Percentiles rank a stretch among this genome's conserved stretches.
Evolutionary conservation across 1,284 basidiomycete species (phyloP).

Genomic region (Papiliotrema nemorosa): DNA sequence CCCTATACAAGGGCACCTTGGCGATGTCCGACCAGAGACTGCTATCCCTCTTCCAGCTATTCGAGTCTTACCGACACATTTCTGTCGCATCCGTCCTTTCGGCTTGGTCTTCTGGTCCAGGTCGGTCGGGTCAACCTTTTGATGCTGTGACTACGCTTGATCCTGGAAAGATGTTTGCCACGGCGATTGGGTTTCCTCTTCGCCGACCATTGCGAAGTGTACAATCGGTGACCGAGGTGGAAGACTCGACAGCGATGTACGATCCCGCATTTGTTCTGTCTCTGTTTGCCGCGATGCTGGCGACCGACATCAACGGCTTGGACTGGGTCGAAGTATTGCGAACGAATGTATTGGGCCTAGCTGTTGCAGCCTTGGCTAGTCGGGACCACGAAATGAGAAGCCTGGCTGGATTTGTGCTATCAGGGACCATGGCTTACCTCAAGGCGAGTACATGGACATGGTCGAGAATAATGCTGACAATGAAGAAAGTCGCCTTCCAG

Average conservation of each 20-base stretch:
- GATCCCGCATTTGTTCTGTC: constrained; percentile 77
- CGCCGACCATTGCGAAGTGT: constrained; percentile 12
- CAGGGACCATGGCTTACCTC: constrained; percentile 46
- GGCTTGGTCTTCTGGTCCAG: constrained; percentile 57
- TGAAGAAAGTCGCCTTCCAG: constrained; percentile 57
- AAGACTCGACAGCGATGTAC: constrained; percentile 57
- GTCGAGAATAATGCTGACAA: neutral
- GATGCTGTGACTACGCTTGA: constrained; percentile 71
- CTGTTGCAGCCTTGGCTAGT: constrained; percentile 70
- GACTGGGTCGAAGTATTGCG: constrained; percentile 82
- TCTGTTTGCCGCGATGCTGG: constrained; percentile 63
- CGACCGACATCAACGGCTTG: constrained; percentile 60
- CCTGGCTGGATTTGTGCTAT: constrained; percentile 50
- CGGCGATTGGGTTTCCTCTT: constrained; percentile 68
- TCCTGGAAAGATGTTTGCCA: constrained; percentile 63
- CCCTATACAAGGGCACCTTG: constrained; percentile 69
- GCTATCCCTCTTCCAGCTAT: constrained; percentile 69
- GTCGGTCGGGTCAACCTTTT: constrained; percentile 53
- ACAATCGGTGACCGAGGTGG: constrained; percentile 7
- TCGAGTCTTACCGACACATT: constrained; percentile 66
- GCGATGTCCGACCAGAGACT: constrained; percentile 62
- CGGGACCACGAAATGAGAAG: constrained; percentile 61
- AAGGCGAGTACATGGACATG: constrained; percentile 22
- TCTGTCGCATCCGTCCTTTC: constrained; percentile 62
- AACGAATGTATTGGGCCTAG: constrained; percentile 71